Conservation (phyloP, 331 rosid species). For the Saraca asoca region DNA sequence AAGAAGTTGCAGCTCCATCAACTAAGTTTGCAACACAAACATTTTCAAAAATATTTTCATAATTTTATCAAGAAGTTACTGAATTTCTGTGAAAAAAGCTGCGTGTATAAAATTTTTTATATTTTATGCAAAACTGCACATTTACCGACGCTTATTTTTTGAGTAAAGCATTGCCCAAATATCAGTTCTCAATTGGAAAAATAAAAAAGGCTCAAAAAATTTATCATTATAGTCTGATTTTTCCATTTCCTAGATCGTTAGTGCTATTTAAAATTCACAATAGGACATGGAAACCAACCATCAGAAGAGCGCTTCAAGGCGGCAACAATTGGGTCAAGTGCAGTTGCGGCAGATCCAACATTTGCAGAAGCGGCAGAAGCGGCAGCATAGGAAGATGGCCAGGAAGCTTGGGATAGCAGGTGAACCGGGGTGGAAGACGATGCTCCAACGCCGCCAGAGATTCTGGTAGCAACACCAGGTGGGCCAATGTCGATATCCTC, state of each 20-base stretch:
- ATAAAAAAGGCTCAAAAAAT: not conserved
- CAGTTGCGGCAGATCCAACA: conserved; percentile 41
- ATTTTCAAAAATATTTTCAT: too few species aligned
- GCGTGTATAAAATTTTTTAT: too few species aligned
- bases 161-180: too few species aligned
- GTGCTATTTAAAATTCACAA: not conserved
- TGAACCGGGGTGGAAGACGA: conserved; percentile 28
- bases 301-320: conserved; percentile 77
- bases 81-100: too few species aligned
- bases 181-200: too few species aligned
- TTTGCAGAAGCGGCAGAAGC: conserved; percentile 40
- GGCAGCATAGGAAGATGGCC: conserved; percentile 29
- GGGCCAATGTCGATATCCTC: conserved; percentile 47
- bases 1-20: too few species aligned
- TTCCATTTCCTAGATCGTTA: not conserved
- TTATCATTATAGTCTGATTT: not conserved
- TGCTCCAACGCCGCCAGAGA: conserved; percentile 5
- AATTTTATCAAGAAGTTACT: too few species aligned
- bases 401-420: conserved; percentile 32
- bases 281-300: conserved; percentile 40
- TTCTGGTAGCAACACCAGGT: conserved; percentile 40
- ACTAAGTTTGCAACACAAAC: too few species aligned
- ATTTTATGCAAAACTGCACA: too few species aligned
- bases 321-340: conserved; percentile 44
- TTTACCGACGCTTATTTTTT: too few species aligned